Base-by-base conservation (phyloP, 768 basidiomycete genomes). In the Xerocomus spinulosus region DNA sequence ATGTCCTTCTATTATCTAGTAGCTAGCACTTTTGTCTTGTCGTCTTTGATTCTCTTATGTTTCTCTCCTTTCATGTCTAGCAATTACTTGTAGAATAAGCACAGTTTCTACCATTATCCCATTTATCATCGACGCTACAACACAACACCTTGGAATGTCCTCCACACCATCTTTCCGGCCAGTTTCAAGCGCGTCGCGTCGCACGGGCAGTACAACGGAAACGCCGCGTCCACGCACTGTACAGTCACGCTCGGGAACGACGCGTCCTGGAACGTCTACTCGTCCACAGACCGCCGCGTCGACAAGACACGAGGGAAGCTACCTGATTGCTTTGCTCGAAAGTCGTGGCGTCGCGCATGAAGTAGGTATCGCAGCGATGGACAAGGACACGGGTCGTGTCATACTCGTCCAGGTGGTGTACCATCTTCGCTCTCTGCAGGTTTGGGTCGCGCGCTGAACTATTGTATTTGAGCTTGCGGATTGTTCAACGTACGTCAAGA, bases 401-500 rank as follows among this genome's bases (percentile, higher is more conserved):
- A 74, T 81, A 62, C 70, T 94, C 14, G 81, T 91, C 15, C 92
- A 95, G 76, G 91, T 85, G 40, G n/a, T 58, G 9, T 40, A n/a
- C n/a, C n/a, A n/a, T n/a, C n/a, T n/a, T n/a, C n/a, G n/a, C n/a
- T n/a, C n/a, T n/a, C n/a, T n/a, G n/a, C n/a, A n/a, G n/a, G n/a
- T n/a, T n/a, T n/a, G n/a, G n/a, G n/a, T n/a, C 38, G 40, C 53
- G 13, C 10, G 12, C 30, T 23, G 25, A 24, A 5, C 8, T 18
- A 9, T 37, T 4, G 18, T 9, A 13, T 35, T 28, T 15, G 49
- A 94, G 89, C 74, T 92, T 25, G 81, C 85, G 29, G 93, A 96
- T 61, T 85, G 85, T 49, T 82, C 88, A 47, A 92, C 92, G 13
- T 94, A 92, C 53, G 83, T 91, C 50, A 92, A 92, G 65, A 88